phyloP scores from a whole-genome alignment of 2,329 filamentous ascomycete species.

The Alternaria ethzedia region DNA sequence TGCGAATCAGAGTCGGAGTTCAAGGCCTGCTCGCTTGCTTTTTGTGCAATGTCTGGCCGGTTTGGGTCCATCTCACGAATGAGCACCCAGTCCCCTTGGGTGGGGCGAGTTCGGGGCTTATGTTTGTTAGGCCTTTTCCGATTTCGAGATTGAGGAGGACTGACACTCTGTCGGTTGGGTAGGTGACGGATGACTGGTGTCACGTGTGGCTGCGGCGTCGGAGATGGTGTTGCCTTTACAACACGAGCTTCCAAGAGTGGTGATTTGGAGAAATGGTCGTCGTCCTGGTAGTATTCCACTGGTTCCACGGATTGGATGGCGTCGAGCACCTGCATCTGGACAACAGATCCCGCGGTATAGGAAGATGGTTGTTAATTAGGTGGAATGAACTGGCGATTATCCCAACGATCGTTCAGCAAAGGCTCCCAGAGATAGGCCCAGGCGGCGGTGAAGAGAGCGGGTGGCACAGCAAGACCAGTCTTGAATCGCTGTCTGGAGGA shows the following conservation, averaged over 20 bases:
- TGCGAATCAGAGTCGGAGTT: constrained; percentile 53
- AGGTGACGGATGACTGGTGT: constrained; percentile 29
- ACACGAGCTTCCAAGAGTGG: constrained; percentile 51
- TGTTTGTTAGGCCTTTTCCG: constrained; percentile 56
- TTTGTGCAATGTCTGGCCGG: constrained; percentile 67
- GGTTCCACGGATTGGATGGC: constrained; percentile 6
- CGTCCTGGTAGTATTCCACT: constrained; percentile 56
- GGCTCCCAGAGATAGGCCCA: constrained; percentile 20
- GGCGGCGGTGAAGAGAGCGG: constrained; percentile 24
- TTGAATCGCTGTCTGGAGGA: constrained; percentile 29
- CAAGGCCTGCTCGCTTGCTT: constrained; percentile 62
- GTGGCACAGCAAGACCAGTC: constrained; percentile 29
- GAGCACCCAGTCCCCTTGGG: constrained; percentile 71
- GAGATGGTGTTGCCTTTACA: constrained; percentile 54
- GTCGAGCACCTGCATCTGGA: constrained; percentile 35
- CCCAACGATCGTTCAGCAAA: constrained; percentile 31
- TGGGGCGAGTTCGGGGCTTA: constrained; percentile 58
- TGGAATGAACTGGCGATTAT: constrained; percentile 17
- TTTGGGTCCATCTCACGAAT: constrained; percentile 69
- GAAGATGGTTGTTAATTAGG: not conserved
- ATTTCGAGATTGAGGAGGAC: constrained; percentile 54
- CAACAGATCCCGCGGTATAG: not conserved
- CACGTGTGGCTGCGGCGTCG: constrained; percentile 55
- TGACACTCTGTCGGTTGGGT: constrained; percentile 40
- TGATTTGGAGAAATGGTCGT: constrained; percentile 55